Evolutionary conservation across 345 rosid genomes (phyloP).

Genomic region (Camelina laxa): DNA sequence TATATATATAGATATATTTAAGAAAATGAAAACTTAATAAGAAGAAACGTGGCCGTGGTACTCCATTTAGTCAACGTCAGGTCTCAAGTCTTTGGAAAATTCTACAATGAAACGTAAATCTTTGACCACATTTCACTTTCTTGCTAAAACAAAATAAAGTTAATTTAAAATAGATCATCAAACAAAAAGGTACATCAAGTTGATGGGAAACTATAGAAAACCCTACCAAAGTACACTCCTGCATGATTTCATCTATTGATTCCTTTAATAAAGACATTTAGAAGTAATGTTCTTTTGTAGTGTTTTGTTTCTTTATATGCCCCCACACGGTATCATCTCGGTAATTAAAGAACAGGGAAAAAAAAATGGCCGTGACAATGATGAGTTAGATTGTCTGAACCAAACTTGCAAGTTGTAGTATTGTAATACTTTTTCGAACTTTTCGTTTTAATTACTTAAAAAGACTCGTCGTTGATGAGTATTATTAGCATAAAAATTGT

Average conservation of each 20-base stretch:
- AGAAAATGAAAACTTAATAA: too few species aligned
- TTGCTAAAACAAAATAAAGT: constrained; percentile 10
- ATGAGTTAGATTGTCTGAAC: constrained; percentile 41
- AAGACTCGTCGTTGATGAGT: constrained; percentile 20
- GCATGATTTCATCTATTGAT: constrained; percentile 12
- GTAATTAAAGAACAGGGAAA: not conserved
- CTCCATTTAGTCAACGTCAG: constrained; percentile 36
- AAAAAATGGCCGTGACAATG: constrained; percentile 29
- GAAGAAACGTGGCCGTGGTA: constrained; percentile 35
- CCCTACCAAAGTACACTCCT: constrained; percentile 26
- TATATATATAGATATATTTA: too few species aligned
- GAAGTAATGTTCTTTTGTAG: constrained; percentile 17
- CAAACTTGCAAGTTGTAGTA: constrained; percentile 33
- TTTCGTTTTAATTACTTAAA: constrained; percentile 30
- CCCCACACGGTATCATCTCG: constrained; percentile 39
- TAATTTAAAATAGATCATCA: not conserved
- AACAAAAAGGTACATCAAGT: constrained; percentile 21
- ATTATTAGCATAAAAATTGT: not conserved
- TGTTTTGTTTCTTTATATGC: constrained; percentile 30
- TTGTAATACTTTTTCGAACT: constrained; percentile 4
- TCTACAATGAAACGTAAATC: constrained; percentile 13
- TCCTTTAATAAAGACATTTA: constrained; percentile 17
- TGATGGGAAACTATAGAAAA: constrained; percentile 28
- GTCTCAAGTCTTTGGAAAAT: constrained; percentile 33
- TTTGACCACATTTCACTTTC: constrained; percentile 31